These are phyloP conservation scores for Limonium bicolor DNA, from an alignment of 148 eudicot genomes.

Conservation along the genomic window DNA sequence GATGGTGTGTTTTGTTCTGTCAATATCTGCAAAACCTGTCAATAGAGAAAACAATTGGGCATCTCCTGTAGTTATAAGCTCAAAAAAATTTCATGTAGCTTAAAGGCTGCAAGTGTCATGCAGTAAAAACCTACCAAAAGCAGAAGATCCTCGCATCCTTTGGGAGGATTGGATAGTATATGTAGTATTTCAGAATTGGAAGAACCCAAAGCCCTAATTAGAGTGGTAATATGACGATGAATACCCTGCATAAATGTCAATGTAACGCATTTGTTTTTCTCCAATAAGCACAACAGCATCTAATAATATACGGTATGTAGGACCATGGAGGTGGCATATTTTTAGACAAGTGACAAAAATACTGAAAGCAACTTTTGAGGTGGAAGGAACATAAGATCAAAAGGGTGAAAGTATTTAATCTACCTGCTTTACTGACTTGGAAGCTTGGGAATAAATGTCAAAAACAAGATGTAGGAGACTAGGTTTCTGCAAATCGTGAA, in stretches of 20 bases:
- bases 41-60: constrained; percentile 5
- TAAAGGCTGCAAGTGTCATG: not conserved
- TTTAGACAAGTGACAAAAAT: not conserved
- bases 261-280: no score
- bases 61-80: not conserved
- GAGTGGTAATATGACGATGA: constrained; percentile 74
- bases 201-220: constrained; percentile 65
- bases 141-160: constrained; percentile 84
- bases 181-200: constrained; percentile 59
- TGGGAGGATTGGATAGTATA: constrained; percentile 80
- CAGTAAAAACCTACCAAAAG: constrained; percentile 39
- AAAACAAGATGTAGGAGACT: constrained; percentile 75
- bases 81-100: not conserved
- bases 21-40: constrained; percentile 66
- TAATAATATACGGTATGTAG: no score
- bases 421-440: constrained; percentile 90
- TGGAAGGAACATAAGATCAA: no score
- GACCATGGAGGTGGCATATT: no score
- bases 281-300: no score
- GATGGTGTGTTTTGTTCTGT: constrained; percentile 66
- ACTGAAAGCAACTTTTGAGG: no score
- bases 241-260: constrained; percentile 62
- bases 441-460: constrained; percentile 50
- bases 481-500: constrained; percentile 50
- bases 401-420: not conserved